Evolutionary conservation across 805 yeast genomes (phyloP).

Genomic region (Candida yuanshanica): DNA sequence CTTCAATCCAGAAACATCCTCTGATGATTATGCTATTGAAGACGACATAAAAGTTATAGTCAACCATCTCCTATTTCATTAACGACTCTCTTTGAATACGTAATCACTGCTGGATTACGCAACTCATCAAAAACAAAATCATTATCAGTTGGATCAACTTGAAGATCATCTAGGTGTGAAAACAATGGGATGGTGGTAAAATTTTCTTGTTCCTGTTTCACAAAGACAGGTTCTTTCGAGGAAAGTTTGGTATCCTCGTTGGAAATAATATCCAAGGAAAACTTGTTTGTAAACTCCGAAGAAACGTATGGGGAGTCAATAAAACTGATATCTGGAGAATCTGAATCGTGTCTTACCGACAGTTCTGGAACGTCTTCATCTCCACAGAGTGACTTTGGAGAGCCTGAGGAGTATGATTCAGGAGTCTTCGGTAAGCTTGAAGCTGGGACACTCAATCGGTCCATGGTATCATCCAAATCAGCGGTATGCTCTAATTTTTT

Average conservation of each 20-base stretch:
- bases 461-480: conserved; percentile 10
- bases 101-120: conserved; percentile 43
- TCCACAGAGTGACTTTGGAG: conserved; percentile 13
- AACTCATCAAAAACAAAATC: conserved; percentile 34
- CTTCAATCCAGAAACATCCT: conserved; percentile 7
- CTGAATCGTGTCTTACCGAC: conserved; percentile 12
- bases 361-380: conserved; percentile 15
- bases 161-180: conserved; percentile 15
- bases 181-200: conserved; percentile 1
- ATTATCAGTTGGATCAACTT: conserved; percentile 22
- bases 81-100: conserved; percentile 12
- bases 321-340: conserved; percentile 1
- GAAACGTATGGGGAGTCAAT: conserved; percentile 6
- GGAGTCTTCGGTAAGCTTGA: conserved; percentile 23
- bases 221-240: not conserved
- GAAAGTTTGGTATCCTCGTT: not conserved
- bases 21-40: conserved; percentile 4
- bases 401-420: conserved; percentile 16
- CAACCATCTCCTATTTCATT: not conserved
- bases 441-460: not conserved
- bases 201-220: conserved; percentile 12
- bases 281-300: conserved; percentile 17
- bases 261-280: conserved; percentile 20
- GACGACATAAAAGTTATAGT: conserved; percentile 2
- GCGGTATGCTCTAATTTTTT: conserved; percentile 17